Evolutionary conservation across 306 rosid species (phyloP), one percentile per base, ranked within the genome.

Genomic region (Vigna nakashimae): DNA sequence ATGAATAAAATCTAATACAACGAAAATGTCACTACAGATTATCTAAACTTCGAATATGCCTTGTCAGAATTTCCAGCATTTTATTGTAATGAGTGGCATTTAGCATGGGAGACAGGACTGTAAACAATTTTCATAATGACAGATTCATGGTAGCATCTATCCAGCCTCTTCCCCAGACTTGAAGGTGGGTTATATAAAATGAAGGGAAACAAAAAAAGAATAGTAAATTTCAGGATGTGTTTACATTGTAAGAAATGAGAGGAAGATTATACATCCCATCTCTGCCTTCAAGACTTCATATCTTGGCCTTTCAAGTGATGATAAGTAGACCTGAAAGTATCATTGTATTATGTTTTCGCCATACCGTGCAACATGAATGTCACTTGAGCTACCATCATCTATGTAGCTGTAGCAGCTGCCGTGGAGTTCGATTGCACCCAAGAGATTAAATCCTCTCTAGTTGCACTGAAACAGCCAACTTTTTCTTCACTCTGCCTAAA

Each of bases 391-490:
- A 83, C 74, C 12, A 22, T 65, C 76, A 67, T 22, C 42, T 85
- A 83, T 38, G 79, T 45, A 42, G 84, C 55, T 20, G 64, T 74
- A 17, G 80, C 80, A 51, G 78, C 14, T 3, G 85, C 34, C 9
- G 75, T 72, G 74, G 72, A 77, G 77, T 89, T 85, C 8, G 97
- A 88, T 42, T 81, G 79, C 59, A 88, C 96, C 99, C 99, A 96
- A 1, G 94, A 84, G 79, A 90, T 79, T 75, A 96, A 30, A 74
- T 93, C 98, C 83, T 93, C 91, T 80, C 90, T 84, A 5, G 85
- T 90, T 80, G 96, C 94, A 74, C 89, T 85, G 67, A 92, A 96
- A 65, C 85, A 73, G 26, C 97, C 98, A 11, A 83, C 91, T 75
- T 83, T 88, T 15, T 91, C 96, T 76, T 88, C 97, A 80, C 88